Percentiles rank a stretch among this genome's conserved stretches.
Evolutionary conservation across 345 rosid species (phyloP).

Genomic region (Arabidopsis arenosa): DNA sequence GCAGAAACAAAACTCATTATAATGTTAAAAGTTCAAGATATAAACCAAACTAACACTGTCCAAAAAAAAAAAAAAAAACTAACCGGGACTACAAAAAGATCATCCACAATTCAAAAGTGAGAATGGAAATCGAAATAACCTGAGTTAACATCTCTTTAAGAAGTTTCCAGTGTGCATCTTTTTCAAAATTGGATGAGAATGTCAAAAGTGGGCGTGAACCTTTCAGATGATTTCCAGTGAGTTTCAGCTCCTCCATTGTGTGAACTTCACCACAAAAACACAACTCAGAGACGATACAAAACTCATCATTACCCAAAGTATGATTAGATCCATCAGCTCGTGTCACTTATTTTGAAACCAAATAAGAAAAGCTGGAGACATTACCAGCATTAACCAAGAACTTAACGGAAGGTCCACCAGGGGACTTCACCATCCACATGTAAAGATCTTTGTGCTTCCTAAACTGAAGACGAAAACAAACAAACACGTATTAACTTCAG

Average conservation of each 20-base stretch:
- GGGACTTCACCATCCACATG: constrained; percentile 89
- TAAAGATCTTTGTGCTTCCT: constrained; percentile 94
- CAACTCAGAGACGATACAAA: constrained; percentile 17
- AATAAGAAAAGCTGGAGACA: constrained; percentile 15
- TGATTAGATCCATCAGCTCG: neutral
- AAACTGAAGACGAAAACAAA: constrained; percentile 60
- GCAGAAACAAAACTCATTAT: constrained; percentile 6
- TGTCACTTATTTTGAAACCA: constrained; percentile 3
- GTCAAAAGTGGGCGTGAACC: too few relatives aligned
- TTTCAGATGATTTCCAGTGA: too few relatives aligned
- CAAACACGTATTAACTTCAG: neutral
- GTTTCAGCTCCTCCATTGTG: too few relatives aligned
- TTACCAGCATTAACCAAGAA: constrained; percentile 96
- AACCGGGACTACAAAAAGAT: neutral
- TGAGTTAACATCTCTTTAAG: constrained; percentile 86
- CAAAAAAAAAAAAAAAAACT: too few relatives aligned
- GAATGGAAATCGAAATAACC: constrained; percentile 45
- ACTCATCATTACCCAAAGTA: neutral
- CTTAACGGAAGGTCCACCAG: constrained; percentile 89
- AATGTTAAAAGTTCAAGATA: neutral
- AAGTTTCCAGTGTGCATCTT: constrained; percentile 89
- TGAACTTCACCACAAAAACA: too few relatives aligned
- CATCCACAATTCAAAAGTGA: neutral
- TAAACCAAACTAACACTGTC: neutral
- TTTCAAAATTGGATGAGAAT: constrained; percentile 82